Evolutionary conservation across 1,284 basidiomycete species (phyloP).

Genomic region (Malassezia arunalokei): DNA sequence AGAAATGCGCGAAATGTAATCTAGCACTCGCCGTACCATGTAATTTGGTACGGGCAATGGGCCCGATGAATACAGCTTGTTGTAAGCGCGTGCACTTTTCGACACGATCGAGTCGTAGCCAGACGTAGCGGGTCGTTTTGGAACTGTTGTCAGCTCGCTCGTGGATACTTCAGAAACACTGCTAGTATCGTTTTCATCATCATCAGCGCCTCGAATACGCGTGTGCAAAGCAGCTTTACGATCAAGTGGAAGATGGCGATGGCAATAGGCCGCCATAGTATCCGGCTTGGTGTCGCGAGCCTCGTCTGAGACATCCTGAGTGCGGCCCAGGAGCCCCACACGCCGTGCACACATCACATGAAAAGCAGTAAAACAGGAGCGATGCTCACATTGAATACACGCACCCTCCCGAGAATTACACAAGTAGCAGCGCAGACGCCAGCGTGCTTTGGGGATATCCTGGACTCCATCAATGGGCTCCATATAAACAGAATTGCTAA

Average conservation of each 20-base stretch:
- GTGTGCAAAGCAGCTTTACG: constrained; percentile 20
- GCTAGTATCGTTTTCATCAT: constrained; percentile 7
- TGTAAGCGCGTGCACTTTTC: constrained; percentile 52
- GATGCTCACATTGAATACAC: constrained; percentile 90
- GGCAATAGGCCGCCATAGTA: constrained; percentile 33
- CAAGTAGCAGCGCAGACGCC: constrained; percentile 77
- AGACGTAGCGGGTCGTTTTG: neutral
- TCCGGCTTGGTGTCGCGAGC: constrained; percentile 21
- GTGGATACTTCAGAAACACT: constrained; percentile 14
- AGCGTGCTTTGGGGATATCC: constrained; percentile 73
- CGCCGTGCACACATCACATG: constrained; percentile 81
- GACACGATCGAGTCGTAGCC: constrained; percentile 21
- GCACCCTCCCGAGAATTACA: constrained; percentile 74
- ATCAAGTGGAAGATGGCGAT: constrained; percentile 31
- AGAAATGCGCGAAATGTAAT: constrained; percentile 62
- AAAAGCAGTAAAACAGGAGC: constrained; percentile 81
- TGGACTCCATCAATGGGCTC: constrained; percentile 89
- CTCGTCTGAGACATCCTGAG: constrained; percentile 25
- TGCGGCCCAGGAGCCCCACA: constrained; percentile 33
- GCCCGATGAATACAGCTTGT: constrained; percentile 51
- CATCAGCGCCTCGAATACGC: constrained; percentile 12
- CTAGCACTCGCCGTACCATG: constrained; percentile 58
- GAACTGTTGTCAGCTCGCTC: constrained; percentile 18
- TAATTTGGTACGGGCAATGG: constrained; percentile 52
- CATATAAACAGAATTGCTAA: constrained; percentile 94